phyloP scores from a whole-genome alignment of 371 early-diverging fungal genomes.

The Batkoa obscura region DNA sequence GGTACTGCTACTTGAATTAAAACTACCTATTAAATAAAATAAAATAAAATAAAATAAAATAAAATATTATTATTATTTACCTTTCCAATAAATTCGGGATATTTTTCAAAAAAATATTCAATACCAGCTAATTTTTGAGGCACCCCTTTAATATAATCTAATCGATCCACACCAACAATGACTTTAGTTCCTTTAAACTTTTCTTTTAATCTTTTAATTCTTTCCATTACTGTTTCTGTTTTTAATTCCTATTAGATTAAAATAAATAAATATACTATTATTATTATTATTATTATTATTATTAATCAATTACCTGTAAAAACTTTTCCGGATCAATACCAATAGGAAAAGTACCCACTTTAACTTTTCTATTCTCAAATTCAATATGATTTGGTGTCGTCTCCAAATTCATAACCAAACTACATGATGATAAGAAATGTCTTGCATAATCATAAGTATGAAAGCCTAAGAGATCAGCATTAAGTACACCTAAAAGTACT shows the following conservation, averaged over 20 bases:
- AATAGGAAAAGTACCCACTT: conserved; percentile 97
- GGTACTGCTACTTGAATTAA: conserved; percentile 98
- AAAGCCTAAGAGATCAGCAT: conserved; percentile 89
- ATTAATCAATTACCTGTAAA: conserved; percentile 22
- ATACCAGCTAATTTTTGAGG: conserved; percentile 96
- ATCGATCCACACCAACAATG: conserved; percentile 95
- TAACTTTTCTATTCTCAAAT: conserved; percentile 66
- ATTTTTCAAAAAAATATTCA: conserved; percentile 72
- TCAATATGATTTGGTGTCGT: conserved; percentile 87
- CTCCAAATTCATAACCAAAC: conserved; percentile 76
- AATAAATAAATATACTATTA: not conserved
- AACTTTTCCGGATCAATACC: conserved; percentile 98
- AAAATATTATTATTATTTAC: conserved; percentile 8
- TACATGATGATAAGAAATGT: conserved; percentile 93
- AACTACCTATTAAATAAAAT: conserved; percentile 25
- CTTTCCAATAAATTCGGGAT: conserved; percentile 89
- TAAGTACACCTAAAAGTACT: conserved; percentile 78
- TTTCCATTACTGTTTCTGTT: conserved; percentile 36
- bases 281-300: conserved; percentile 5
- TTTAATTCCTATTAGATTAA: conserved; percentile 29
- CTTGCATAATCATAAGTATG: conserved; percentile 98
- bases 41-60: not conserved
- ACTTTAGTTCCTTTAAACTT: conserved; percentile 79
- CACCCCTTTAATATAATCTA: conserved; percentile 99
- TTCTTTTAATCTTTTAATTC: conserved; percentile 58